These are phyloP conservation scores for Lachnellula arida DNA, from an alignment of 2,329 filamentous ascomycete genomes.

Conservation along the genomic window DNA sequence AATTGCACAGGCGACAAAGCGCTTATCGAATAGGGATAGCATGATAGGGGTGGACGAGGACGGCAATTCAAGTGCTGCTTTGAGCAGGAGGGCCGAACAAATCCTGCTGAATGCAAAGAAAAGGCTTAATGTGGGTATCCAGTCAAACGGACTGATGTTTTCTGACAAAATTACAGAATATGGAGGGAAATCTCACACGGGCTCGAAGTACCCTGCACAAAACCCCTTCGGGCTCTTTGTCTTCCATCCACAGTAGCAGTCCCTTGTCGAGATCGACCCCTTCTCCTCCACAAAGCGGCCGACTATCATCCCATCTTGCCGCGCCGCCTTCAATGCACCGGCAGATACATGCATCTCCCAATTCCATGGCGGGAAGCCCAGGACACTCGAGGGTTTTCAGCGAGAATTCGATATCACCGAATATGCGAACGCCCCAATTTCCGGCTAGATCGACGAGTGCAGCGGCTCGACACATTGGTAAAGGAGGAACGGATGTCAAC, in stretches of 20 bases:
- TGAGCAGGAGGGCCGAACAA: slow-evolving; percentile 80
- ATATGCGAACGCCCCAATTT: slow-evolving; percentile 38
- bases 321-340: slow-evolving; percentile 23
- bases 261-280: slow-evolving; percentile 34
- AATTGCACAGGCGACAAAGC: slow-evolving; percentile 25
- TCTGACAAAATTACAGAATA: slow-evolving; percentile 55
- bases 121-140: slow-evolving; percentile 67
- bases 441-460: slow-evolving; percentile 61
- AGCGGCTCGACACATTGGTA: slow-evolving; percentile 44
- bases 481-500: slow-evolving; percentile 25
- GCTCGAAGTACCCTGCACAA: slow-evolving; percentile 65
- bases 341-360: slow-evolving; percentile 17
- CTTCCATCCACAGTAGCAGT: slow-evolving; percentile 37
- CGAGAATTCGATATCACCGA: slow-evolving; percentile 50
- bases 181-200: slow-evolving; percentile 85
- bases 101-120: slow-evolving; percentile 92
- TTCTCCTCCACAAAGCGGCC: slow-evolving; percentile 25
- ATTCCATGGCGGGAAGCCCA: slow-evolving; percentile 33
- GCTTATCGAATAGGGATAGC: slow-evolving; percentile 20
- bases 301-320: slow-evolving; percentile 16
- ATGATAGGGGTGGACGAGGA: slow-evolving; percentile 48
- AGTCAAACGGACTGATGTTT: background rate
- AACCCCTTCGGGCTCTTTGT: slow-evolving; percentile 44
- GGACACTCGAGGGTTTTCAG: slow-evolving; percentile 58
- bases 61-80: slow-evolving; percentile 64